phyloP scores from a whole-genome alignment of 2,329 filamentous ascomycete genomes.

The Monosporascus sp. region DNA sequence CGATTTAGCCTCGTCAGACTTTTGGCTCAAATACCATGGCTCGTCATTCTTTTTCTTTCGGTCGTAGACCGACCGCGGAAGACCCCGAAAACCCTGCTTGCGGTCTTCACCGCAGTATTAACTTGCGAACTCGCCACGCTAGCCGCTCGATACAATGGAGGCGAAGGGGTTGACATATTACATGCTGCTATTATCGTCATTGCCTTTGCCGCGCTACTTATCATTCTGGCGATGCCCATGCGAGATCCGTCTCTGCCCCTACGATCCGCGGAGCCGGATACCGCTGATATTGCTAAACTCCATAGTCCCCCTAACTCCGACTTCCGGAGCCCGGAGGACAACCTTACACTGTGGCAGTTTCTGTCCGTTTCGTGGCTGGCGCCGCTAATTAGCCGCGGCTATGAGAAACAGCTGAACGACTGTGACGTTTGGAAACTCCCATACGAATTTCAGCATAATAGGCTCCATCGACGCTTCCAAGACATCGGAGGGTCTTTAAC shows the following conservation, averaged over 20 bases:
- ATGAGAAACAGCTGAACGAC: slow-evolving; percentile 61
- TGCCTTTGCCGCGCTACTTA: slow-evolving; percentile 39
- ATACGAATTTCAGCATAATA: slow-evolving; percentile 74
- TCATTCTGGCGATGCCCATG: slow-evolving; percentile 65
- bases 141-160: slow-evolving; percentile 21
- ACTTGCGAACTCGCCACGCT: slow-evolving; percentile 23
- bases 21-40: slow-evolving; percentile 36
- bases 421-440: slow-evolving; percentile 77
- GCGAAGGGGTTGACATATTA: slow-evolving; percentile 25
- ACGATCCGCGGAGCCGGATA: slow-evolving; percentile 34
- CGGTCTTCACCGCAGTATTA: slow-evolving; percentile 32
- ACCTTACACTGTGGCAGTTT: slow-evolving; percentile 74
- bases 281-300: slow-evolving; percentile 52
- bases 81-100: slow-evolving; percentile 35
- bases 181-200: slow-evolving; percentile 30
- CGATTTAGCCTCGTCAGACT: slow-evolving; percentile 17
- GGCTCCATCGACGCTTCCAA: slow-evolving; percentile 69
- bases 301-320: slow-evolving; percentile 49
- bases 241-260: slow-evolving; percentile 39
- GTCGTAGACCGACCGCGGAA: slow-evolving; percentile 32
- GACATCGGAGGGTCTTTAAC: slow-evolving; percentile 69
- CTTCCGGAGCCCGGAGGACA: slow-evolving; percentile 72
- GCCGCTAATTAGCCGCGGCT: slow-evolving; percentile 63
- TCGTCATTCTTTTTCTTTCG: slow-evolving; percentile 30
- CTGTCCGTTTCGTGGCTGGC: slow-evolving; percentile 80